Conservation (phyloP, 1,284 basidiomycete genomes). For the Ceraceosorus bombacis region DNA sequence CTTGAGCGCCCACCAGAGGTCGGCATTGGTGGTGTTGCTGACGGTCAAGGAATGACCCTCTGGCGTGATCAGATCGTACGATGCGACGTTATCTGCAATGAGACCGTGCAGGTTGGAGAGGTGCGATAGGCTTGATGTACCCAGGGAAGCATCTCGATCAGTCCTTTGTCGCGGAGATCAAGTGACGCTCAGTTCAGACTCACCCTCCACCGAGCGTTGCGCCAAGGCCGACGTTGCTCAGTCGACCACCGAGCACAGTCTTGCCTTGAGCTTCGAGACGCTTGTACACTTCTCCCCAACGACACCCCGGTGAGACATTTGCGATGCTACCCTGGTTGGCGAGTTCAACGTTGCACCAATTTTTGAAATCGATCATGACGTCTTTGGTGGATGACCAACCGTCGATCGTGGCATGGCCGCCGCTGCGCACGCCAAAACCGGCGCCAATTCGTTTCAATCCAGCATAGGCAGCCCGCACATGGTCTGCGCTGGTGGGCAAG, state of each 20-base stretch:
- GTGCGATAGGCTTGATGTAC: not conserved
- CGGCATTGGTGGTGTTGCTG: not conserved
- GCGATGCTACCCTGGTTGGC: not conserved
- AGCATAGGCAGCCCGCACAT: not conserved
- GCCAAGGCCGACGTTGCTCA: not conserved
- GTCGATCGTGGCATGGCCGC: not conserved
- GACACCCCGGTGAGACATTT: not conserved
- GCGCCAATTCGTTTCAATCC: not conserved
- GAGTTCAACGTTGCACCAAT: not conserved
- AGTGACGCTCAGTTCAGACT: not conserved
- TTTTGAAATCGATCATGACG: not conserved
- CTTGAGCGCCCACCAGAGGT: conserved; percentile 1
- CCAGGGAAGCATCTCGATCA: not conserved
- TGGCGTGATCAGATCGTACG: not conserved
- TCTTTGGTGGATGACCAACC: not conserved
- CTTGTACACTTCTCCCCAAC: not conserved
- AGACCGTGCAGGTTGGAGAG: not conserved
- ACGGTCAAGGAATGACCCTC: not conserved
- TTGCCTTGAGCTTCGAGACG: not conserved
- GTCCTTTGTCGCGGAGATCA: not conserved
- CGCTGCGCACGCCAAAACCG: not conserved
- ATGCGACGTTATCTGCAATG: not conserved
- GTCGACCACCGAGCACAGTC: not conserved
- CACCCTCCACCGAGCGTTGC: not conserved
- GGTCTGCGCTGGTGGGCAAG: not conserved